Conservation (phyloP, 768 basidiomycete species). For the Serendipita indica region DNA sequence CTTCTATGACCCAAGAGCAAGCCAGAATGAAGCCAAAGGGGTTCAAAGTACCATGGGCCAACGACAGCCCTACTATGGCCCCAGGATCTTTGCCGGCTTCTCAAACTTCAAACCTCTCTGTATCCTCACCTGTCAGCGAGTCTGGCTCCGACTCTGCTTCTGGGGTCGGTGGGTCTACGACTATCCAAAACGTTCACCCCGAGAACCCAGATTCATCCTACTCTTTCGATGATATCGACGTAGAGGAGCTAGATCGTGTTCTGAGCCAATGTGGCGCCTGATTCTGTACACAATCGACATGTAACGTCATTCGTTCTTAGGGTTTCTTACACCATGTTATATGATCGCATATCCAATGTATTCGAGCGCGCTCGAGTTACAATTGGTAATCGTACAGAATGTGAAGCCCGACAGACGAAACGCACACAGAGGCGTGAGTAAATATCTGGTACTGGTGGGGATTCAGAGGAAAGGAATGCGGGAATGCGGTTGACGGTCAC, state of each 20-base stretch:
- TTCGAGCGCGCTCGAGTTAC: background rate
- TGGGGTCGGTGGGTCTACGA: background rate
- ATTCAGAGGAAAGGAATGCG: background rate
- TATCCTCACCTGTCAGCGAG: background rate
- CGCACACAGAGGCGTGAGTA: background rate
- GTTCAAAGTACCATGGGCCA: background rate
- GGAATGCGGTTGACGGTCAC: background rate
- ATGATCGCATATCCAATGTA: background rate
- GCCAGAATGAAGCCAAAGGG: background rate
- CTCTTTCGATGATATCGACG: background rate
- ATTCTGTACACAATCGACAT: too few relatives aligned
- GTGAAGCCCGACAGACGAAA: background rate
- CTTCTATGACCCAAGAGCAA: background rate
- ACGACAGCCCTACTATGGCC: background rate
- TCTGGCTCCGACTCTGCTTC: background rate
- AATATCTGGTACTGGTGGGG: background rate
- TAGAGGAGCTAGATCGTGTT: background rate
- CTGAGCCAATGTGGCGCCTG: slow-evolving; percentile 1
- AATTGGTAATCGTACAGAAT: background rate
- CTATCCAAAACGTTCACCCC: background rate
- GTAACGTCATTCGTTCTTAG: background rate
- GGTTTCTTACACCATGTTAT: background rate
- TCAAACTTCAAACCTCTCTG: background rate
- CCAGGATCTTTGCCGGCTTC: background rate
- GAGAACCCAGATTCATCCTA: background rate